phyloP scores from a whole-genome alignment of 805 yeast species.

The Starmerella floris region DNA sequence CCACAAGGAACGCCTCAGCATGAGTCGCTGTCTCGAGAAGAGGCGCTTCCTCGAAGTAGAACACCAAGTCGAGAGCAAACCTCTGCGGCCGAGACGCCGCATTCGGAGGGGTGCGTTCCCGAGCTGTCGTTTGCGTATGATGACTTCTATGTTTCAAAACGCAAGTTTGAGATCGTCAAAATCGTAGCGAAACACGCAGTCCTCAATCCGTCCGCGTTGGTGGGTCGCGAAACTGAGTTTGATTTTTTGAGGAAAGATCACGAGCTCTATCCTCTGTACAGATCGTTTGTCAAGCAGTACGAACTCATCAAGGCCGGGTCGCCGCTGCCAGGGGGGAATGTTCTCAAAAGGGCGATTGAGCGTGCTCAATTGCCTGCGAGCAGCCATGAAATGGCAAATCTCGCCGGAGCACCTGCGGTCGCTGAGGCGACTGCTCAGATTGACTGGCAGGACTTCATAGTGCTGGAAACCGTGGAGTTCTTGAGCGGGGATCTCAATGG shows the following conservation, averaged over 20 bases:
- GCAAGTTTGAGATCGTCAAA: conserved; percentile 58
- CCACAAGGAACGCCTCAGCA: no score
- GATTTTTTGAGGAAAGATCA: conserved; percentile 52
- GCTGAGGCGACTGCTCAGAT: neutral
- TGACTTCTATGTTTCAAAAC: conserved; percentile 36
- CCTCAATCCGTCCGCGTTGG: conserved; percentile 37
- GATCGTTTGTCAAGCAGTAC: conserved; percentile 45
- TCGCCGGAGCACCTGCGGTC: neutral
- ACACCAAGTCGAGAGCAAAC: no score
- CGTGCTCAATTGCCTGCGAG: neutral
- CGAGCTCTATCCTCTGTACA: conserved; percentile 43
- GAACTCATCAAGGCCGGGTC: conserved; percentile 20
- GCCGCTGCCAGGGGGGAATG: neutral
- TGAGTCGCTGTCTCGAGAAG: no score
- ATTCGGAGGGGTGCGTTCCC: no score
- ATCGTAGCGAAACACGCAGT: conserved; percentile 59
- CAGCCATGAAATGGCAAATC: neutral
- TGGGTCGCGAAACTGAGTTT: conserved; percentile 38
- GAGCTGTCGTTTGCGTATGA: conserved; percentile 8
- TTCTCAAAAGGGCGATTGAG: neutral
- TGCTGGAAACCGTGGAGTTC: conserved; percentile 57
- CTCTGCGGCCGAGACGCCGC: no score
- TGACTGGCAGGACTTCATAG: conserved; percentile 75
- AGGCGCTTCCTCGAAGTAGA: no score
- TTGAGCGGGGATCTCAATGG: conserved; percentile 20